Evolutionary conservation across 2,329 filamentous ascomycete genomes (phyloP).

Genomic region (Arthrobotrys musiformis): DNA sequence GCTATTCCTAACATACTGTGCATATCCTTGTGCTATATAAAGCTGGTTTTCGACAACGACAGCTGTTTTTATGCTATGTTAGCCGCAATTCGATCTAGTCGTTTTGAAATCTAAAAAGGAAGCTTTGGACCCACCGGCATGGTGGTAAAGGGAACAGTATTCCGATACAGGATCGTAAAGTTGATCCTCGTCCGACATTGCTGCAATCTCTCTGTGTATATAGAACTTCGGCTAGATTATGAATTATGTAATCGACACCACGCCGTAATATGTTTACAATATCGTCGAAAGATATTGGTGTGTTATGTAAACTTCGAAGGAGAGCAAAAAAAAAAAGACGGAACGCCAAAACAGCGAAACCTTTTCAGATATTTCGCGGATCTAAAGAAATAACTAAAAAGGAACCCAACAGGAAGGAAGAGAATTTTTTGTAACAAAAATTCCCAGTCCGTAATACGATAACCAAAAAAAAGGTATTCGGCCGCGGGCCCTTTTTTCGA

Average conservation of each 20-base stretch:
- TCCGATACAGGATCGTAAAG: neutral
- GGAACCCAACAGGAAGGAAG: neutral
- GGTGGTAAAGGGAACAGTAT: neutral
- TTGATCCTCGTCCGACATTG: neutral
- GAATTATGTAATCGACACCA: neutral
- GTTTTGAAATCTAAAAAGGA: neutral
- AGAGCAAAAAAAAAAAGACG: neutral
- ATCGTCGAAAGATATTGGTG: neutral
- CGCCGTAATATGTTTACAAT: too few relatives aligned
- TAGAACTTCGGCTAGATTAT: neutral
- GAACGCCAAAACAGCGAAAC: neutral
- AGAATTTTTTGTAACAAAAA: too few relatives aligned
- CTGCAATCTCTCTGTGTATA: too few relatives aligned
- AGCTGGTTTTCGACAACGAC: neutral
- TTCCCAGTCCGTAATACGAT: neutral
- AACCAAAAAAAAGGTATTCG: too few relatives aligned
- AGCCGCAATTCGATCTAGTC: too few relatives aligned
- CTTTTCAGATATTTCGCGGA: neutral
- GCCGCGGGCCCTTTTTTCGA: too few relatives aligned
- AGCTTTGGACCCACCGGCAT: neutral
- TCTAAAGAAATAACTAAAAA: too few relatives aligned
- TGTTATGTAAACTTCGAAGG: neutral
- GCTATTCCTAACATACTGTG: neutral
- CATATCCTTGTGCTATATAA: slow-evolving; percentile 7
- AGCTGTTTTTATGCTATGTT: neutral